phyloP scores from a whole-genome alignment of 1,284 basidiomycete species.

The Caloboletus inedulis region DNA sequence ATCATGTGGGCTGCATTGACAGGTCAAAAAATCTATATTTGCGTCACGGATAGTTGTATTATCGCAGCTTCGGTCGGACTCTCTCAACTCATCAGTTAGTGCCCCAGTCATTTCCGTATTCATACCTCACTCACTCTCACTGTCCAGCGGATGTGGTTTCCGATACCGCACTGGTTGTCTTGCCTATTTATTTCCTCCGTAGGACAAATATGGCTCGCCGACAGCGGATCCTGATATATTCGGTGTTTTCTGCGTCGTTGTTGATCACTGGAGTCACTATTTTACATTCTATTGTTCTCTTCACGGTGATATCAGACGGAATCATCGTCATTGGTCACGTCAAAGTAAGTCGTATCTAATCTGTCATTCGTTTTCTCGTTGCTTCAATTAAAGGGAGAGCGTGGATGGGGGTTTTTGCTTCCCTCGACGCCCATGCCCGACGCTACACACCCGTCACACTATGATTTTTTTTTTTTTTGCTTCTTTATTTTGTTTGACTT shows the following conservation, averaged over 20 bases:
- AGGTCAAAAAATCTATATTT: conserved; percentile 16
- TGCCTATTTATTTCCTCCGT: conserved; percentile 21
- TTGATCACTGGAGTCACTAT: conserved; percentile 20
- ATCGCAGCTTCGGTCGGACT: conserved; percentile 9
- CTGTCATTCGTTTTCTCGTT: not conserved
- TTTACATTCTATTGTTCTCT: conserved; percentile 14
- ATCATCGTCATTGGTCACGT: conserved; percentile 20
- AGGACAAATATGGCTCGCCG: conserved; percentile 5
- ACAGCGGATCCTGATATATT: conserved; percentile 20
- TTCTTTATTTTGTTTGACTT: not conserved
- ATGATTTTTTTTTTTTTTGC: not conserved
- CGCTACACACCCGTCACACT: not conserved
- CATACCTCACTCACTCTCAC: not conserved
- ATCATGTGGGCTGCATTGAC: conserved; percentile 26
- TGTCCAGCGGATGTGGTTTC: conserved; percentile 26
- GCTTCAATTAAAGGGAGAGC: not conserved
- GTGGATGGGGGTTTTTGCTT: not conserved
- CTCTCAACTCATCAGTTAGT: conserved; percentile 24
- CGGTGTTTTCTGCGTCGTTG: conserved; percentile 20
- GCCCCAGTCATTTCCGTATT: not conserved
- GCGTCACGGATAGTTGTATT: conserved; percentile 4
- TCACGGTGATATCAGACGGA: not conserved
- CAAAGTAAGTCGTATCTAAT: conserved; percentile 16
- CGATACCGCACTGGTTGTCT: conserved; percentile 19
- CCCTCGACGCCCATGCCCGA: not conserved